These are phyloP conservation scores for Boletus semigastroideus DNA, from an alignment of 1,284 basidiomycete genomes.

Conservation along the genomic window DNA sequence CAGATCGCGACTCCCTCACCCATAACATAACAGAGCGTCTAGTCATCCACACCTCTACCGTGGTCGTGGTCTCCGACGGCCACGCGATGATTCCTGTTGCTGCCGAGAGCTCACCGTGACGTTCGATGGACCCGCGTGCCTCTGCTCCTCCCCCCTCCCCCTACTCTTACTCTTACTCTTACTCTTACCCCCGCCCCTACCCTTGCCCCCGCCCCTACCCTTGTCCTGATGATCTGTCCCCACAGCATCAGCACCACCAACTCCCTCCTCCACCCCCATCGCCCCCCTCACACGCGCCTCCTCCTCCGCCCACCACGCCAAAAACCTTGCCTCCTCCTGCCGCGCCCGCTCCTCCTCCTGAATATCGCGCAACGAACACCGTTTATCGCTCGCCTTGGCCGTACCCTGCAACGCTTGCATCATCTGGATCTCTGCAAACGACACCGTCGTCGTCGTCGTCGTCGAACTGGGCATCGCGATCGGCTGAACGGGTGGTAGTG, in stretches of 20 bases:
- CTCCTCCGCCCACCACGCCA: slow-evolving; percentile 85
- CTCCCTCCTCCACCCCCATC: slow-evolving; percentile 3
- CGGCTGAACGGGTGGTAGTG: slow-evolving; percentile 47
- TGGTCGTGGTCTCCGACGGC: background rate
- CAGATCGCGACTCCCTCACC: too few relatives aligned
- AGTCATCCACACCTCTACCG: background rate
- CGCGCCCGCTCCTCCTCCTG: slow-evolving; percentile 76
- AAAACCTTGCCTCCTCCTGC: slow-evolving; percentile 79
- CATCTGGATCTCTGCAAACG: slow-evolving; percentile 82
- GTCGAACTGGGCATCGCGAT: slow-evolving; percentile 32
- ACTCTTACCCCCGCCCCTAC: too few relatives aligned
- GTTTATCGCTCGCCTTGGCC: slow-evolving; percentile 47
- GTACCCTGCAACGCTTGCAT: slow-evolving; percentile 61
- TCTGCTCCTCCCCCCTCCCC: background rate
- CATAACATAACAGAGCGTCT: background rate
- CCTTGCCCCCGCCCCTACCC: slow-evolving; percentile 2
- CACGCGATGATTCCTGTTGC: slow-evolving; percentile 2
- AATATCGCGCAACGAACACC: slow-evolving; percentile 77
- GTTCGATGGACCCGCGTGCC: background rate
- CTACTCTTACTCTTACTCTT: too few relatives aligned
- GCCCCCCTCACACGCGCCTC: slow-evolving; percentile 56
- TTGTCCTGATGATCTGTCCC: background rate
- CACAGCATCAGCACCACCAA: background rate
- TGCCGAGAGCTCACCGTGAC: background rate
- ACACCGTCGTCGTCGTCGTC: slow-evolving; percentile 41